These are phyloP conservation scores for Coprinopsis sp. DNA, from an alignment of 768 basidiomycete genomes.

Conservation along the genomic window DNA sequence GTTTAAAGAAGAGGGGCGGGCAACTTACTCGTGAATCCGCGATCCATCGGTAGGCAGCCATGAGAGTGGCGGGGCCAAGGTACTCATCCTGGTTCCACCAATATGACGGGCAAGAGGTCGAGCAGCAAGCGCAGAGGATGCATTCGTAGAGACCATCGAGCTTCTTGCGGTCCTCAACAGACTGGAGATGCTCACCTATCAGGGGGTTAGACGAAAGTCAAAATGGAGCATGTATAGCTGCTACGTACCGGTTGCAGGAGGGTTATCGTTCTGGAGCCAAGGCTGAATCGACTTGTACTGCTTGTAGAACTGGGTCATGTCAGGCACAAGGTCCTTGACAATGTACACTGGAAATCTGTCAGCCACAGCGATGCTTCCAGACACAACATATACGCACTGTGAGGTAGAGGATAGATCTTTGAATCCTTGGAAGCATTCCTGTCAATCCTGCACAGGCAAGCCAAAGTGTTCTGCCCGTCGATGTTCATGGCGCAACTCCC, in stretches of 20 bases:
- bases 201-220: neutral
- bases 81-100: constrained; percentile 99
- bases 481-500: constrained; percentile 99
- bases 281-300: constrained; percentile 99
- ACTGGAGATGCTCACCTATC: constrained; percentile 79
- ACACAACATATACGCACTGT: constrained; percentile 58
- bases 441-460: constrained; percentile 95
- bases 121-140: constrained; percentile 96
- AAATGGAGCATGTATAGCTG: neutral
- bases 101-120: constrained; percentile 94
- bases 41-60: constrained; percentile 98
- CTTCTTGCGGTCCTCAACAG: constrained; percentile 87
- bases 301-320: constrained; percentile 91
- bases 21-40: constrained; percentile 88
- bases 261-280: constrained; percentile 90
- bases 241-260: constrained; percentile 60
- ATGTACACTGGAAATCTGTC: constrained; percentile 74
- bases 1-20: neutral
- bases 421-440: constrained; percentile 61
- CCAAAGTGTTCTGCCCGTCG: constrained; percentile 95
- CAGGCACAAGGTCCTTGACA: constrained; percentile 96
- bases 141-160: constrained; percentile 98
- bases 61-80: constrained; percentile 92
- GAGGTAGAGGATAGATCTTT: constrained; percentile 96
- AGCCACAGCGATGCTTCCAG: neutral